Evolutionary conservation across 148 eudicot genomes (phyloP).

Genomic region (Hydrangea macrophylla): DNA sequence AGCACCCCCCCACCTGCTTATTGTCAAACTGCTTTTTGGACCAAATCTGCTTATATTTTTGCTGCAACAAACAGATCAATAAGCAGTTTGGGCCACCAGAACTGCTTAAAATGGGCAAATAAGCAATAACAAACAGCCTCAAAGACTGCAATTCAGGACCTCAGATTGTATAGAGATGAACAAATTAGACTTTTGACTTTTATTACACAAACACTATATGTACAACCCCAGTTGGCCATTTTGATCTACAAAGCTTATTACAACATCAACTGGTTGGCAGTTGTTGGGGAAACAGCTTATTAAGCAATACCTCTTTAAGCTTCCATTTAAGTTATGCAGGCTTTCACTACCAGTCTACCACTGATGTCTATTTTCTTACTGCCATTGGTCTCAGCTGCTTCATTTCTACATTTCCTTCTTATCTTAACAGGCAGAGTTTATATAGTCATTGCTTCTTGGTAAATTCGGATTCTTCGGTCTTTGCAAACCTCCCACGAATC

Average conservation of each 20-base stretch:
- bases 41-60: too few species aligned
- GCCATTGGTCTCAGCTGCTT: constrained; percentile 14
- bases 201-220: constrained; percentile 15
- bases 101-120: too few species aligned
- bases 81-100: too few species aligned
- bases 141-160: not conserved
- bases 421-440: constrained; percentile 4
- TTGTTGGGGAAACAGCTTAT: constrained; percentile 17
- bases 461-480: constrained; percentile 53
- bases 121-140: too few species aligned
- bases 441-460: constrained; percentile 43
- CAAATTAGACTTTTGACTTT: constrained; percentile 2
- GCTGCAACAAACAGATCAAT: too few species aligned
- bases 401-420: constrained; percentile 21
- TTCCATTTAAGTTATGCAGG: not conserved
- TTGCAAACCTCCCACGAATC: constrained; percentile 92
- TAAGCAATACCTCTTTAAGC: constrained; percentile 19
- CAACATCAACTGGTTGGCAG: constrained; percentile 12
- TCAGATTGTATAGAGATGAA: not conserved
- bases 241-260: constrained; percentile 11
- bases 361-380: constrained; percentile 18
- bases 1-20: too few species aligned
- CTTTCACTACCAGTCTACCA: constrained; percentile 1
- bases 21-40: too few species aligned
- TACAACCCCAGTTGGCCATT: constrained; percentile 3